Conservation (phyloP, 805 yeast genomes). For the Torulaspora indica region DNA sequence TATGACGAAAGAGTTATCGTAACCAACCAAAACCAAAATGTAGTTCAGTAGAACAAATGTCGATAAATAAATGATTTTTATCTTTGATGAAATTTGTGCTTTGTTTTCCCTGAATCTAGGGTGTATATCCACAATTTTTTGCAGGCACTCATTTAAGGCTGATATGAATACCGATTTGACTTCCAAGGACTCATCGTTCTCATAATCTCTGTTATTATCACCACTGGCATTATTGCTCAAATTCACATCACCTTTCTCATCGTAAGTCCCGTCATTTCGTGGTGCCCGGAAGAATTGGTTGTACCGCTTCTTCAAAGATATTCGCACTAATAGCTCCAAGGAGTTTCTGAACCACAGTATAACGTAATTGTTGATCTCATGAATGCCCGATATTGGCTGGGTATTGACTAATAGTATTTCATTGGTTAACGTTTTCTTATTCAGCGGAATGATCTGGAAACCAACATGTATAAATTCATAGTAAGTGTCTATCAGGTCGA, state of each 20-base stretch:
- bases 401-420: slow-evolving; percentile 31
- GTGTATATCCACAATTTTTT: slow-evolving; percentile 32
- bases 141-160: slow-evolving; percentile 34
- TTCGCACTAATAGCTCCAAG: slow-evolving; percentile 30
- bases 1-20: slow-evolving; percentile 53
- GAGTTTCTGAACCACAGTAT: slow-evolving; percentile 35
- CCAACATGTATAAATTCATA: slow-evolving; percentile 45
- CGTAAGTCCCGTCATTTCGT: slow-evolving; percentile 3
- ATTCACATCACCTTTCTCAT: slow-evolving; percentile 6
- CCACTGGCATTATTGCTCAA: slow-evolving; percentile 2
- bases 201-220: slow-evolving; percentile 3
- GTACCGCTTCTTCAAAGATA: slow-evolving; percentile 23
- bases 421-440: slow-evolving; percentile 32
- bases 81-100: slow-evolving; percentile 30
- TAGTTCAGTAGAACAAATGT: slow-evolving; percentile 49
- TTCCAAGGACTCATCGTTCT: slow-evolving; percentile 20
- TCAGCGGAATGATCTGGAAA: slow-evolving; percentile 39
- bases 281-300: slow-evolving; percentile 17
- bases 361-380: slow-evolving; percentile 32
- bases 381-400: slow-evolving; percentile 31
- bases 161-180: slow-evolving; percentile 27
- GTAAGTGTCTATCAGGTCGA: slow-evolving; percentile 42
- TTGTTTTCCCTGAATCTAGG: slow-evolving; percentile 32
- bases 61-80: slow-evolving; percentile 36
- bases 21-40: slow-evolving; percentile 54